Percentiles rank a stretch among this genome's conserved stretches.
These are phyloP conservation scores for Isoetes engelmannii DNA, from an alignment of 83 land plant genomes.

Conservation along the genomic window DNA sequence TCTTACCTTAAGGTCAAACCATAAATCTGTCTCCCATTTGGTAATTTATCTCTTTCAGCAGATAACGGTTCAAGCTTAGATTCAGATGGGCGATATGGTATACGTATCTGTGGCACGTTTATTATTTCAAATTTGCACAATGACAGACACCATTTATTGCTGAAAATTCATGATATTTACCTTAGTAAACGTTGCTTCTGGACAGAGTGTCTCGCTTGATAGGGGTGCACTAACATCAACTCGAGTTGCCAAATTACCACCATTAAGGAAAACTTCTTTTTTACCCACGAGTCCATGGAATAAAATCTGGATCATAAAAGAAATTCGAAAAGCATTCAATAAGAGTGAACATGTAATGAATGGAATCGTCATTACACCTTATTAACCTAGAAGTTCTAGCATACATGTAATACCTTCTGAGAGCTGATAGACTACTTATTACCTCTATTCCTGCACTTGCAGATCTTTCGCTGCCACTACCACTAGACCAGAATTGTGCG, in stretches of 20 bases:
- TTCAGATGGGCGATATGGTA: constrained; percentile 75
- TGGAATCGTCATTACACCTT: no score
- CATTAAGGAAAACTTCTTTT: constrained; percentile 56
- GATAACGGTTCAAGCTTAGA: constrained; percentile 53
- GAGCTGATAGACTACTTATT: neutral
- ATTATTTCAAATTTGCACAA: neutral
- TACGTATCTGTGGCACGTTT: constrained; percentile 51
- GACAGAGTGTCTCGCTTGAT: constrained; percentile 61
- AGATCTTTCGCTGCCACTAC: constrained; percentile 68
- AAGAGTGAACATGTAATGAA: no score
- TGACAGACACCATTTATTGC: neutral
- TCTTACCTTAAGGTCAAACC: constrained; percentile 69
- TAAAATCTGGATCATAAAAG: constrained; percentile 40
- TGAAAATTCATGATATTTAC: constrained; percentile 18
- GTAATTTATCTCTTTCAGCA: constrained; percentile 63
- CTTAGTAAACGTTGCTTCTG: constrained; percentile 58
- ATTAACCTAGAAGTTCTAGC: no score
- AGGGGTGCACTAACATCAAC: constrained; percentile 62
- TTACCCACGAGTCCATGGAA: constrained; percentile 72
- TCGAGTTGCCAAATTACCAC: constrained; percentile 71
- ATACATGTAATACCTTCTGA: no score
- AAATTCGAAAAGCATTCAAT: neutral
- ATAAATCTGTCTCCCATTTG: constrained; percentile 77
- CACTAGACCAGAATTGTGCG: constrained; percentile 99
- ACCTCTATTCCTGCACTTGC: constrained; percentile 84